Conservation (phyloP, 805 yeast genomes). For the Wickerhamiella sorbophila region DNA sequence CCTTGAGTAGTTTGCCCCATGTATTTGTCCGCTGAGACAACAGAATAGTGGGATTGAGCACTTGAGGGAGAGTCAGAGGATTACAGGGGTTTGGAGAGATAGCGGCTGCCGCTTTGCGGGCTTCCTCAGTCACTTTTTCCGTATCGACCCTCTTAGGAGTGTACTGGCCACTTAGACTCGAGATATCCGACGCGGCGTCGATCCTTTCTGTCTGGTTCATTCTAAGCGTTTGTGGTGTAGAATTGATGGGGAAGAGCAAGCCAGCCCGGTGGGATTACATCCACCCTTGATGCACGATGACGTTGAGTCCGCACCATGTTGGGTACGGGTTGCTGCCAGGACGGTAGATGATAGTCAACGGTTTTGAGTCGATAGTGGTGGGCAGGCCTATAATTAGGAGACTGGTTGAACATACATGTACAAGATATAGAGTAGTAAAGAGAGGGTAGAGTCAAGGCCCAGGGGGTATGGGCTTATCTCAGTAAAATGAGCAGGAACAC, state of each 20-base stretch:
- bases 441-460: too few relatives aligned
- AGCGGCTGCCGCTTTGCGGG: neutral
- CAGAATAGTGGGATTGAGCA: conserved; percentile 69
- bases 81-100: conserved; percentile 2
- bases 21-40: conserved; percentile 69
- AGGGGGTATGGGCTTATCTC: too few relatives aligned
- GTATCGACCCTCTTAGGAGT: neutral
- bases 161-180: neutral
- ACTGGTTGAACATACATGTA: too few relatives aligned
- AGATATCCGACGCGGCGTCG: neutral
- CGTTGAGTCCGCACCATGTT: too few relatives aligned
- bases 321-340: too few relatives aligned
- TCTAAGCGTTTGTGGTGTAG: neutral
- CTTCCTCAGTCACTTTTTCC: neutral
- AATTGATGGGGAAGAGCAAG: neutral
- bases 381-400: too few relatives aligned
- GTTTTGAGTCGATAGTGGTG: too few relatives aligned
- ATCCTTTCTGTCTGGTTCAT: neutral
- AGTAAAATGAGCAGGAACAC: too few relatives aligned
- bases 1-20: conserved; percentile 69
- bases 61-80: conserved; percentile 33
- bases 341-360: too few relatives aligned
- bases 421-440: too few relatives aligned
- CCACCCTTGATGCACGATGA: conserved; percentile 2
- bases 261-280: neutral